These are phyloP conservation scores for Coemansia furcata DNA, from an alignment of 192 early-diverging fungal species.

Conservation along the genomic window DNA sequence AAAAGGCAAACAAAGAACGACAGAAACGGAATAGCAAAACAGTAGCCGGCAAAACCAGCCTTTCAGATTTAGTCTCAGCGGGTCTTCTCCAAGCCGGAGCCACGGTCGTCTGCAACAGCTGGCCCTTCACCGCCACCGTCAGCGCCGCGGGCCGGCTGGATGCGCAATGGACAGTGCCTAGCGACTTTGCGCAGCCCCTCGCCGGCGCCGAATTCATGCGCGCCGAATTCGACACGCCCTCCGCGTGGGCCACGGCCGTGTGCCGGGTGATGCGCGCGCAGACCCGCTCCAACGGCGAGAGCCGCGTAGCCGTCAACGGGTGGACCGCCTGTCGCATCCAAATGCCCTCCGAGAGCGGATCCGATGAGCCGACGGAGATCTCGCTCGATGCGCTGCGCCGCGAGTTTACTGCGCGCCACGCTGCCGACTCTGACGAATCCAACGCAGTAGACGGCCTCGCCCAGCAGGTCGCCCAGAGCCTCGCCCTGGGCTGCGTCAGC, in stretches of 20 bases:
- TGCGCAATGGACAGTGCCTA: constrained; percentile 30
- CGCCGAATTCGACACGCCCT: constrained; percentile 58
- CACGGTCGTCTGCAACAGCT: constrained; percentile 42
- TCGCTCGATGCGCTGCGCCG: constrained; percentile 31
- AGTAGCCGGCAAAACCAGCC: background rate
- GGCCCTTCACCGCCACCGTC: constrained; percentile 45
- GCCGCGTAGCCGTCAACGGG: constrained; percentile 62
- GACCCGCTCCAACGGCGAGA: constrained; percentile 14
- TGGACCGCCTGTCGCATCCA: constrained; percentile 63
- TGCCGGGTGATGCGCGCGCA: constrained; percentile 54
- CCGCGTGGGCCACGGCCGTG: constrained; percentile 64
- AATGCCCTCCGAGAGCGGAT: constrained; percentile 2
- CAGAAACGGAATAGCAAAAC: background rate
- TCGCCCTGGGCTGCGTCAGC: constrained; percentile 38
- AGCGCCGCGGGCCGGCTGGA: constrained; percentile 28
- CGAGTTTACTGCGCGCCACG: constrained; percentile 16
- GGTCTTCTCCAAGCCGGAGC: constrained; percentile 30
- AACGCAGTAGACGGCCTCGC: constrained; percentile 42
- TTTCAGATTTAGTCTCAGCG: constrained; percentile 25
- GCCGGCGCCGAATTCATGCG: constrained; percentile 44
- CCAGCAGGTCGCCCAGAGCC: constrained; percentile 26
- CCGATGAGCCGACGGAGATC: constrained; percentile 12
- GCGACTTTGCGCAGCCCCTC: constrained; percentile 11
- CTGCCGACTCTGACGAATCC: background rate
- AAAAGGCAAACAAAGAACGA: constrained; percentile 13